A percentile compares a stretch with the other conserved stretches of the same genome.
Evolutionary conservation across 306 rosid genomes (phyloP).

Genomic region (Quercus aquifolioides): DNA sequence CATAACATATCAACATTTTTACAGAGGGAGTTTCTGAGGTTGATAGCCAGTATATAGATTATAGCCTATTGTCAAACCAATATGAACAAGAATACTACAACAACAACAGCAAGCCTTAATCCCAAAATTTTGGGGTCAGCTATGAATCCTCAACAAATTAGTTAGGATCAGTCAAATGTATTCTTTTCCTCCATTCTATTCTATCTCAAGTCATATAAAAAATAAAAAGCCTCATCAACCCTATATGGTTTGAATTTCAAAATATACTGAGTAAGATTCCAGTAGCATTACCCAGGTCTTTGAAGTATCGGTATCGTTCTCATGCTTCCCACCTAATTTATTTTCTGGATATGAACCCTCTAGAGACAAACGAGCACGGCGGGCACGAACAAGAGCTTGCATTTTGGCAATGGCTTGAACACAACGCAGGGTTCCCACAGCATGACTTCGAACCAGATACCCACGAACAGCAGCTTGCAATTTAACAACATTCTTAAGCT

Average conservation of each 20-base stretch:
- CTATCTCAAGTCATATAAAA: not conserved
- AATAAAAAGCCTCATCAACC: not conserved
- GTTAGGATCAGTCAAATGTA: no score
- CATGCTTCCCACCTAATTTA: constrained; percentile 26
- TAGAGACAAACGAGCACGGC: constrained; percentile 33
- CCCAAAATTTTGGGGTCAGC: no score
- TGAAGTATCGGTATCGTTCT: constrained; percentile 18
- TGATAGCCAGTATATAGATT: not conserved
- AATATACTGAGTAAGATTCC: not conserved
- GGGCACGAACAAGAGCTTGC: constrained; percentile 89
- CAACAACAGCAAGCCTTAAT: no score
- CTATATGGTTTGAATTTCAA: not conserved
- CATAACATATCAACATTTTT: not conserved
- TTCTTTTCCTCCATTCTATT: no score
- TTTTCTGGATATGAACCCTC: constrained; percentile 24
- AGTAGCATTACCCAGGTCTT: constrained; percentile 44
- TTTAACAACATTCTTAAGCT: constrained; percentile 61
- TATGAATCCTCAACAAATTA: no score
- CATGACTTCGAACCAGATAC: constrained; percentile 84
- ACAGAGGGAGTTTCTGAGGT: not conserved
- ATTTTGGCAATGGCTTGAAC: constrained; percentile 78
- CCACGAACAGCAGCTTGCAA: constrained; percentile 97
- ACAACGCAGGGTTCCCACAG: constrained; percentile 89
- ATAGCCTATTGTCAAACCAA: not conserved
- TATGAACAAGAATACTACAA: not conserved